Percentiles rank a stretch among this genome's conserved stretches.
Evolutionary conservation across 2,329 filamentous ascomycete species (phyloP).

Genomic region (Sporothrix inflata): DNA sequence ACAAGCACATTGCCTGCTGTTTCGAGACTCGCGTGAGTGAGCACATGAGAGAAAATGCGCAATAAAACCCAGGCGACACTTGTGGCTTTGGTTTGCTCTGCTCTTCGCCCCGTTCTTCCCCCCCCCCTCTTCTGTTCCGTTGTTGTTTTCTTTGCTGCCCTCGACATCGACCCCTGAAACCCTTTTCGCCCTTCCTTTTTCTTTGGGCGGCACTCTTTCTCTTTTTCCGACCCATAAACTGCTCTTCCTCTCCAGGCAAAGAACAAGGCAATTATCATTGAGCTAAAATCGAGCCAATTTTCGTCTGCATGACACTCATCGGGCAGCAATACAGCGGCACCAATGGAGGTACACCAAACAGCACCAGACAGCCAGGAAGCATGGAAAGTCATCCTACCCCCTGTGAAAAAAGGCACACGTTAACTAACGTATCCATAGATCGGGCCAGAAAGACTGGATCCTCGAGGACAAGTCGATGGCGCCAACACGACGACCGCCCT

Average conservation of each 20-base stretch:
- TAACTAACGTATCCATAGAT: neutral
- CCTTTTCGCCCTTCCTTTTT: neutral
- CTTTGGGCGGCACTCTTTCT: neutral
- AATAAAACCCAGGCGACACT: neutral
- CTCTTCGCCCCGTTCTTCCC: neutral
- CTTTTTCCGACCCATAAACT: neutral
- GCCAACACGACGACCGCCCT: neutral
- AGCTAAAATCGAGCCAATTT: neutral
- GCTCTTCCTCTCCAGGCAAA: neutral
- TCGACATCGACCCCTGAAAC: neutral
- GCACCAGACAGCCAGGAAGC: neutral
- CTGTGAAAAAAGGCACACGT: neutral
- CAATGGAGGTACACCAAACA: slow-evolving; percentile 9
- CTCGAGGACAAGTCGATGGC: neutral
- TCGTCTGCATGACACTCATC: slow-evolving; percentile 5
- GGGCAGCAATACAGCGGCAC: slow-evolving; percentile 21
- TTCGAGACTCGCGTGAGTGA: neutral
- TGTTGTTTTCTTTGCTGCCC: neutral
- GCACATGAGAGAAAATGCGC: neutral
- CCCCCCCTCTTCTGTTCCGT: neutral
- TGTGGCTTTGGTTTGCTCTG: neutral
- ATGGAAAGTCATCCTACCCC: neutral
- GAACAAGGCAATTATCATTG: neutral
- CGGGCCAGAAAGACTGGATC: neutral
- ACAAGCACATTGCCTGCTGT: neutral